These are phyloP conservation scores for Triangularia verruculosa DNA, from an alignment of 2,329 filamentous ascomycete species.

Conservation along the genomic window DNA sequence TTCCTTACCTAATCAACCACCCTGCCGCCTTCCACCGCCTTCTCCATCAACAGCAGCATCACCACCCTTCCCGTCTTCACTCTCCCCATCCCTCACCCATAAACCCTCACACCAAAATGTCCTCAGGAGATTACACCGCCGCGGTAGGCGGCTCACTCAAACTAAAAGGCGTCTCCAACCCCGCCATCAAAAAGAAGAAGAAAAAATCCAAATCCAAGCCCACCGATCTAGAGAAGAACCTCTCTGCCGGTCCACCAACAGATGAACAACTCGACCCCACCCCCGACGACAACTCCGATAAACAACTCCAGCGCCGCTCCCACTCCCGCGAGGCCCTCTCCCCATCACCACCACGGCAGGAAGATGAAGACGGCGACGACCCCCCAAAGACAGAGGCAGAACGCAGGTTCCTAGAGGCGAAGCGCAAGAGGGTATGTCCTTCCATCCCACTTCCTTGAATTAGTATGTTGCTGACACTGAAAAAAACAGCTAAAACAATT, in stretches of 20 bases:
- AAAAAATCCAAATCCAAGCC: conserved; percentile 57
- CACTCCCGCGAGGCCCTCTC: conserved; percentile 39
- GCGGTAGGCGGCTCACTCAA: conserved; percentile 71
- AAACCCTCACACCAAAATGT: conserved; percentile 48
- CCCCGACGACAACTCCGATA: conserved; percentile 26
- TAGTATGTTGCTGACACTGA: neutral
- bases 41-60: neutral
- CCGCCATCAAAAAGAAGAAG: conserved; percentile 45
- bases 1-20: conserved; percentile 4
- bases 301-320: conserved; percentile 25
- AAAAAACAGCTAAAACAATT: conserved; percentile 86
- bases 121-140: conserved; percentile 70
- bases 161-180: conserved; percentile 64
- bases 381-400: conserved; percentile 70
- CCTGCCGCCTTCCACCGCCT: neutral
- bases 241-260: conserved; percentile 44
- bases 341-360: neutral
- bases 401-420: conserved; percentile 73
- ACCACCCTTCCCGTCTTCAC: conserved; percentile 2
- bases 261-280: conserved; percentile 43
- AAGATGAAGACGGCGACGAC: conserved; percentile 31
- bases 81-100: neutral
- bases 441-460: neutral
- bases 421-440: conserved; percentile 69
- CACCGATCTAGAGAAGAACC: conserved; percentile 46